These are phyloP conservation scores for Xylariaceae sp. DNA, from an alignment of 2,329 filamentous ascomycete genomes.

Conservation along the genomic window DNA sequence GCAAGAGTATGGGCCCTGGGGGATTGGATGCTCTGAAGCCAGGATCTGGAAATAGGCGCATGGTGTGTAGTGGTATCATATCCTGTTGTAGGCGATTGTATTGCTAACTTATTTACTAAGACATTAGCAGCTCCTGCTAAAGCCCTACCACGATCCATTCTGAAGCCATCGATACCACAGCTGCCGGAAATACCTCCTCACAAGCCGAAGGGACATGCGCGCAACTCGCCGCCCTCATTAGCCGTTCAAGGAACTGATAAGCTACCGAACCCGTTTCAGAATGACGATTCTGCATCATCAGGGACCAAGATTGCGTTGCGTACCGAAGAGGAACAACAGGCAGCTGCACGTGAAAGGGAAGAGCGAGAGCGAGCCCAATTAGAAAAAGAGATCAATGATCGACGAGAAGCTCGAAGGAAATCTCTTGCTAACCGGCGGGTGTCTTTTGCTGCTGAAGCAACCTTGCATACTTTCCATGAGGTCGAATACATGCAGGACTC, in stretches of 20 bases:
- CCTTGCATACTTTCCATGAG: conserved; percentile 94
- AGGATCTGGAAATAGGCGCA: conserved; percentile 74
- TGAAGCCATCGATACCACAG: conserved; percentile 77
- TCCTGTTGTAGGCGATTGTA: neutral
- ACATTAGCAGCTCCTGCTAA: conserved; percentile 57
- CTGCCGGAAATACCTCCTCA: conserved; percentile 68
- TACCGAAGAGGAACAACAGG: conserved; percentile 72
- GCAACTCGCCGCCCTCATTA: conserved; percentile 48
- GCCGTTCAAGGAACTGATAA: conserved; percentile 45
- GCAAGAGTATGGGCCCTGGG: conserved; percentile 94
- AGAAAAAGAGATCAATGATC: conserved; percentile 66
- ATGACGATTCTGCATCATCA: conserved; percentile 37
- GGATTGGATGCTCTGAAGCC: conserved; percentile 81
- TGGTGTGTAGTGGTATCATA: conserved; percentile 55
- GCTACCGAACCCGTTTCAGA: conserved; percentile 50
- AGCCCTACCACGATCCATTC: conserved; percentile 67
- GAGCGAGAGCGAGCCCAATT: conserved; percentile 63
- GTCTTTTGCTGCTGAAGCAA: conserved; percentile 96
- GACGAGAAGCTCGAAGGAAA: conserved; percentile 87
- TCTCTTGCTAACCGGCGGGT: conserved; percentile 91
- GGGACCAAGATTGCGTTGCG: conserved; percentile 65
- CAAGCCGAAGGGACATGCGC: conserved; percentile 58
- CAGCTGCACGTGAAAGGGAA: conserved; percentile 69
- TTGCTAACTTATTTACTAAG: conserved; percentile 40
- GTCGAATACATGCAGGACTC: conserved; percentile 88